Percentiles rank a stretch among this genome's conserved stretches.
Conservation (phyloP, 768 basidiomycete genomes). For the Psilocybe cubensis region DNA sequence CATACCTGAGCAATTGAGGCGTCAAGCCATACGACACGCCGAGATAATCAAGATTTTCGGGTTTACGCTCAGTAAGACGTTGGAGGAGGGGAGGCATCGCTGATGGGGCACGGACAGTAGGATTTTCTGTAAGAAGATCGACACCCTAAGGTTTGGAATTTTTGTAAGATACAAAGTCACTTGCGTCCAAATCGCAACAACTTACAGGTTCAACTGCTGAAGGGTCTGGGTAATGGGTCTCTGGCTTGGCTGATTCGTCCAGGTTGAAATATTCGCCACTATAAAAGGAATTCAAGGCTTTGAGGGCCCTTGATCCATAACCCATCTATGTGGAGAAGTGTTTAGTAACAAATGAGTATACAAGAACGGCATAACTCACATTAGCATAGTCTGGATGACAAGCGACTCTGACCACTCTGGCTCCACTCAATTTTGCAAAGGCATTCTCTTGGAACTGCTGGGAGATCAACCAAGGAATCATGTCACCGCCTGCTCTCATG, state of each 20-base stretch:
- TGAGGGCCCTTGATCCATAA: constrained; percentile 88
- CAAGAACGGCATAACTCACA: constrained; percentile 46
- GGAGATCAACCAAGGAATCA: constrained; percentile 96
- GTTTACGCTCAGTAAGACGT: constrained; percentile 86
- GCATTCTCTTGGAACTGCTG: constrained; percentile 96
- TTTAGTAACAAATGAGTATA: constrained; percentile 1
- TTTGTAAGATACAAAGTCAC: not conserved
- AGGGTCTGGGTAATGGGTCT: constrained; percentile 64
- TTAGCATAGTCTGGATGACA: constrained; percentile 95
- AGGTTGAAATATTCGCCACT: constrained; percentile 91
- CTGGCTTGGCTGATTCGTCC: constrained; percentile 62
- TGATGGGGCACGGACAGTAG: constrained; percentile 68
- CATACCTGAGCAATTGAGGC: constrained; percentile 74
- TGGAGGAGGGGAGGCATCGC: constrained; percentile 94
- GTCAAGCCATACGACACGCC: constrained; percentile 97
- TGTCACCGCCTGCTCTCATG: constrained; percentile 86
- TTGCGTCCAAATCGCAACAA: not conserved
- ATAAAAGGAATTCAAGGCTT: constrained; percentile 89
- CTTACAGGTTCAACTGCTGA: constrained; percentile 49
- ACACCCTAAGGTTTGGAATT: constrained; percentile 28
- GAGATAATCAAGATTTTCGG: constrained; percentile 90
- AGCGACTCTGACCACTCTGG: constrained; percentile 89
- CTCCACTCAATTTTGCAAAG: constrained; percentile 91
- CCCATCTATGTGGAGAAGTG: constrained; percentile 73
- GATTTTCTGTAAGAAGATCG: constrained; percentile 76